These are phyloP conservation scores for Phylloporus scabripes DNA, from an alignment of 768 basidiomycete species.

Conservation along the genomic window DNA sequence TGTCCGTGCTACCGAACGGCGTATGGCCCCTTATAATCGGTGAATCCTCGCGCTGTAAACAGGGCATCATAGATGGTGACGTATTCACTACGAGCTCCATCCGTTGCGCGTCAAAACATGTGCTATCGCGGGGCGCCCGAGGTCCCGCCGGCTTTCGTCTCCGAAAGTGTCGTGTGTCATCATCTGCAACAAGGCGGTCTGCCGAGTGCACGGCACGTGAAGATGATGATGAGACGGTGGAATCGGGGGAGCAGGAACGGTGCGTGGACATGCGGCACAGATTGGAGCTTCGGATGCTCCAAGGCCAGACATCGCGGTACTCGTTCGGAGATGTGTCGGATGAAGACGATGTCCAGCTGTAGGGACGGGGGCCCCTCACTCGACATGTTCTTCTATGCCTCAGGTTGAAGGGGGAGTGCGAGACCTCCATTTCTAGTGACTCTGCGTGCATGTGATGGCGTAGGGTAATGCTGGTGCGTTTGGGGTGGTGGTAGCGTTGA, in stretches of 20 bases:
- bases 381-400: constrained; percentile 10
- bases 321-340: constrained; percentile 13
- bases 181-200: not conserved
- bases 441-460: not conserved
- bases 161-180: not conserved
- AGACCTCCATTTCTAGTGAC: constrained; percentile 10
- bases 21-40: not conserved
- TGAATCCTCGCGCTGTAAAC: constrained; percentile 1
- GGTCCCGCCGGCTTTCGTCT: constrained; percentile 26
- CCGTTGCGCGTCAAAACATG: constrained; percentile 7
- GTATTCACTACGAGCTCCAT: constrained; percentile 17
- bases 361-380: constrained; percentile 29
- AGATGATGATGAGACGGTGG: constrained; percentile 3
- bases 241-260: constrained; percentile 17
- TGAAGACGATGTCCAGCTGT: constrained; percentile 19
- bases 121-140: constrained; percentile 17
- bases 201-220: constrained; percentile 8
- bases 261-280: constrained; percentile 14
- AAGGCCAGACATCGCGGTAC: constrained; percentile 17
- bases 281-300: constrained; percentile 5
- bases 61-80: constrained; percentile 6
- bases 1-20: constrained; percentile 1
- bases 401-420: constrained; percentile 4
- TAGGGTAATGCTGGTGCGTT: not conserved
- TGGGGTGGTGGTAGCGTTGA: not conserved